A percentile compares a stretch with the other conserved stretches of the same genome.
Conservation (phyloP, 345 rosid genomes). For the Melastoma malabathricum region DNA sequence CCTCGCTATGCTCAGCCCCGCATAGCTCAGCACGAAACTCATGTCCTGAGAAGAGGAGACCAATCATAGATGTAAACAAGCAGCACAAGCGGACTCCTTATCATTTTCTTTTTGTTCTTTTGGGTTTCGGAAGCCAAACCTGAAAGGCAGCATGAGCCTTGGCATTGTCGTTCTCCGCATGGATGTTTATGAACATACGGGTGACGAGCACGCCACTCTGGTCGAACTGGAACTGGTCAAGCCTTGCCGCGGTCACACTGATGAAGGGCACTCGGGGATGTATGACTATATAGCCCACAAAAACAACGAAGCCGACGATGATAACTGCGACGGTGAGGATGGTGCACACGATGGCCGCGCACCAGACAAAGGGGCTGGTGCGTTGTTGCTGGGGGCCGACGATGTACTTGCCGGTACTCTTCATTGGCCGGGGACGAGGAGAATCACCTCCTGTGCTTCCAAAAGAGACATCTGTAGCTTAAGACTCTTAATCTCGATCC, state of each 20-base stretch:
- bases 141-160: slow-evolving; percentile 62
- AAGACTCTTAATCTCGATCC: no score
- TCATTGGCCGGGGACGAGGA: background rate
- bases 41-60: background rate
- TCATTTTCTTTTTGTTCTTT: no score
- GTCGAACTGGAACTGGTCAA: slow-evolving; percentile 32
- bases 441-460: slow-evolving; percentile 1
- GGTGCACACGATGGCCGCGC: slow-evolving; percentile 59
- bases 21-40: slow-evolving; percentile 28
- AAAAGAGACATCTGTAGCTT: slow-evolving; percentile 19
- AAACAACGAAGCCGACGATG: slow-evolving; percentile 42
- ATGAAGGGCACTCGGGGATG: slow-evolving; percentile 73
- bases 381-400: background rate
- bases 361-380: slow-evolving; percentile 62
- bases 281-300: slow-evolving; percentile 54
- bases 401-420: background rate
- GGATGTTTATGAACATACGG: slow-evolving; percentile 38
- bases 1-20: slow-evolving; percentile 28
- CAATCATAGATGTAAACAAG: no score
- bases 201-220: slow-evolving; percentile 36
- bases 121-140: no score
- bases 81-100: no score
- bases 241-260: slow-evolving; percentile 41
- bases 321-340: slow-evolving; percentile 48
- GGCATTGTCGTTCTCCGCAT: slow-evolving; percentile 50